Evolutionary conservation across 139 green algal genomes (phyloP).

Genomic region (Chlorella sorokiniana): DNA sequence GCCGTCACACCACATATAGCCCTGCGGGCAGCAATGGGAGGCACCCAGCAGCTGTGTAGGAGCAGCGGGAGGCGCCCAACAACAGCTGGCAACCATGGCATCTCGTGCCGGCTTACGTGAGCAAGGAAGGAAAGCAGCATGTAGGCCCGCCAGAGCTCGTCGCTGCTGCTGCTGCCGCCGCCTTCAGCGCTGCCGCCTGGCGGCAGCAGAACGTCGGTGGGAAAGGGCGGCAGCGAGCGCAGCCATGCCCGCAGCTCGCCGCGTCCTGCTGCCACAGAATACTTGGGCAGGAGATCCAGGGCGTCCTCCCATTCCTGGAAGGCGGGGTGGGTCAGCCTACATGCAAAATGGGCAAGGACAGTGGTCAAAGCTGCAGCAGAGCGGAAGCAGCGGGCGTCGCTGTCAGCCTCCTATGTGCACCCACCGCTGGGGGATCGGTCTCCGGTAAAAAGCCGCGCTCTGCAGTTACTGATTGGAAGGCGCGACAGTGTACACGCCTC

Average conservation of each 20-base stretch:
- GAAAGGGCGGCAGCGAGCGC: neutral
- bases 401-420: neutral
- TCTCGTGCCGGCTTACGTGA: neutral
- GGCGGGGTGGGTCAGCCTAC: neutral
- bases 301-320: slow-evolving; percentile 6
- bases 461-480: neutral
- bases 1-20: slow-evolving; percentile 21
- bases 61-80: neutral
- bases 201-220: neutral
- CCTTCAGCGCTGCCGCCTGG: neutral
- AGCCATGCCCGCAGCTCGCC: slow-evolving; percentile 21
- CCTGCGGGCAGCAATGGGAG: neutral
- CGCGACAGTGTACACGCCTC: neutral
- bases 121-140: slow-evolving; percentile 16
- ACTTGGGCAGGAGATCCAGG: slow-evolving; percentile 10
- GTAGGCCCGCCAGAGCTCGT: slow-evolving; percentile 17
- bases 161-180: neutral
- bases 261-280: slow-evolving; percentile 2
- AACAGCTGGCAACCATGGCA: neutral
- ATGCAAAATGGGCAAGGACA: neutral
- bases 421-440: neutral
- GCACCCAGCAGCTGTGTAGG: neutral
- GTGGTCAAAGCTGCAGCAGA: neutral
- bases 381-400: neutral
- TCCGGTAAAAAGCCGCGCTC: neutral